Evolutionary conservation across 179 eudicot species (phyloP).

Genomic region (Drosera spatulata): DNA sequence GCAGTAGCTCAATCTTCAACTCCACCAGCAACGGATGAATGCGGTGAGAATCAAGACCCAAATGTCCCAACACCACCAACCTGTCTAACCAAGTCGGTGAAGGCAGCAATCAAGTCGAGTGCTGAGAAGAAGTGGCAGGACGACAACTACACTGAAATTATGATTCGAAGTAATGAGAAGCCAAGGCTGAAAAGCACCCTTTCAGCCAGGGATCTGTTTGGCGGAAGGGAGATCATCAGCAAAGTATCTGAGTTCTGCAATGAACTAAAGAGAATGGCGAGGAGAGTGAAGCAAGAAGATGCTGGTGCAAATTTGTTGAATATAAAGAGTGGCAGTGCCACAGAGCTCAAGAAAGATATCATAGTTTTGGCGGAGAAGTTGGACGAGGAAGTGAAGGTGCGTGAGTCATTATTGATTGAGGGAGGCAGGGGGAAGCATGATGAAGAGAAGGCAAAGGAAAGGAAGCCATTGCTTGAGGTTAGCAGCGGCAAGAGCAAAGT

Average conservation of each 20-base stretch:
- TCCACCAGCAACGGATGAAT: conserved; percentile 19
- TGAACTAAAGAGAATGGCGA: conserved; percentile 67
- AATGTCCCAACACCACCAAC: conserved; percentile 38
- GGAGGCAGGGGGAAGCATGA: conserved; percentile 3
- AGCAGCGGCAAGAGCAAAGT: conserved; percentile 3
- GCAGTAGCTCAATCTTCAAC: conserved; percentile 22
- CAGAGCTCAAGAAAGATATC: neutral
- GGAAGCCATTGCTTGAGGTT: conserved; percentile 46
- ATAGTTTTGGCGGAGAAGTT: neutral
- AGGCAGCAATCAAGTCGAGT: conserved; percentile 45
- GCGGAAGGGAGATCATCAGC: conserved; percentile 49
- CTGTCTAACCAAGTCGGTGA: conserved; percentile 20
- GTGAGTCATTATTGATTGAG: conserved; percentile 21
- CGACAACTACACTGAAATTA: conserved; percentile 15
- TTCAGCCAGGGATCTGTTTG: conserved; percentile 69
- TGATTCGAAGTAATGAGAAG: conserved; percentile 15
- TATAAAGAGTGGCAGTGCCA: conserved; percentile 9
- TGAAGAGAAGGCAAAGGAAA: conserved; percentile 20
- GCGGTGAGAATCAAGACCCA: conserved; percentile 72
- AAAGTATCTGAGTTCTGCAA: conserved; percentile 68
- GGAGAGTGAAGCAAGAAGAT: conserved; percentile 29
- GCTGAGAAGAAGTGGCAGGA: conserved; percentile 23
- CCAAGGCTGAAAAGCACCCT: conserved; percentile 46
- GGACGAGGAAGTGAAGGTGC: conserved; percentile 7
- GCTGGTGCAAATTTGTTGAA: conserved; percentile 9